Evolutionary conservation across 495 filamentous ascomycete genomes (phyloP).

Genomic region (Aspergillus ostianus): DNA sequence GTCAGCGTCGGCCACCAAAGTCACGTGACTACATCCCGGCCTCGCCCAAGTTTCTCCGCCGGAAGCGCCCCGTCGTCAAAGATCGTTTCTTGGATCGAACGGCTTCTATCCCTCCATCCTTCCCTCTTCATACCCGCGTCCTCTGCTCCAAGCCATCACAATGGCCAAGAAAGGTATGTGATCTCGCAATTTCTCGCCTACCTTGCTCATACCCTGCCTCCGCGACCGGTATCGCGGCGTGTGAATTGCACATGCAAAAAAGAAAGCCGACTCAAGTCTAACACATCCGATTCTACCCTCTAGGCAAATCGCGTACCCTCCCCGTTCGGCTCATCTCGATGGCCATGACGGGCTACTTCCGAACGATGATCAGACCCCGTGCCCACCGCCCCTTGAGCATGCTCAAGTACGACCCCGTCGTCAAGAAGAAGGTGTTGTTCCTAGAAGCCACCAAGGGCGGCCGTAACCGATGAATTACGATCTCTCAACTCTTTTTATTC

Average conservation of each 20-base stretch:
- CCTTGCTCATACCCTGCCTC: neutral
- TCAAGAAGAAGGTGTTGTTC: constrained; percentile 93
- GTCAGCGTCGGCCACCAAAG: too few relatives aligned
- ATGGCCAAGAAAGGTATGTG: constrained; percentile 29
- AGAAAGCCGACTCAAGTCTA: neutral
- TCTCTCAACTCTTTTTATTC: neutral
- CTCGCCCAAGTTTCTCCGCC: neutral
- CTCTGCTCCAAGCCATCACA: constrained; percentile 7
- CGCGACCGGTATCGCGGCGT: too few relatives aligned
- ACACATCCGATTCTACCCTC: neutral
- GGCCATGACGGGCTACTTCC: constrained; percentile 98
- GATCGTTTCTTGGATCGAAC: neutral
- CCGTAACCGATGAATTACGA: constrained; percentile 32
- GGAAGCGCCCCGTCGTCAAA: neutral
- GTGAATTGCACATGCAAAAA: neutral
- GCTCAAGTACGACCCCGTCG: constrained; percentile 98
- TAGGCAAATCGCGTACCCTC: constrained; percentile 90
- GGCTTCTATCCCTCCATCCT: neutral
- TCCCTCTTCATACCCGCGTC: neutral
- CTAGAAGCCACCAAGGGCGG: constrained; percentile 78
- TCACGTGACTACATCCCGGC: constrained; percentile 12
- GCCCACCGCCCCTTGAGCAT: constrained; percentile 82
- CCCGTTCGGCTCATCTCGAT: constrained; percentile 94
- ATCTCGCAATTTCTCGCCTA: neutral
- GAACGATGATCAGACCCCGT: constrained; percentile 81